Conservation (phyloP, 192 early-diverging fungal genomes). For the Allomyces arbusculus region DNA sequence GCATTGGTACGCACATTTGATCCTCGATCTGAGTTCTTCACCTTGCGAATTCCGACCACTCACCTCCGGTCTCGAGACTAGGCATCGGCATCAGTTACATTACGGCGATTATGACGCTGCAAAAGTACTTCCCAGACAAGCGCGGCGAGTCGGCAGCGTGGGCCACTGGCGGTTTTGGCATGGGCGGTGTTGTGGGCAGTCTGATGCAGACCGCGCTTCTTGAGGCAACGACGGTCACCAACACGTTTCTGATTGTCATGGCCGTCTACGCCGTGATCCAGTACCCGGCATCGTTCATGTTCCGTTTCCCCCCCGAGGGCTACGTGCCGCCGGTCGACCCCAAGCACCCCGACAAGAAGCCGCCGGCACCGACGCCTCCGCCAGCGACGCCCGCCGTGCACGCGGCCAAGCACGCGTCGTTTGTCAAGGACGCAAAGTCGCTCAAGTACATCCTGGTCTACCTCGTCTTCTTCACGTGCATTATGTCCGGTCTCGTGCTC, state of each 20-base stretch:
- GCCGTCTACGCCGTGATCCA: conserved; percentile 37
- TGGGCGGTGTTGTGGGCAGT: conserved; percentile 45
- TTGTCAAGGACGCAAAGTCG: conserved; percentile 22
- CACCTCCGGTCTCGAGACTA: too few species aligned
- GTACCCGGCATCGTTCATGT: conserved; percentile 33
- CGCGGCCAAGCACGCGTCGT: not conserved
- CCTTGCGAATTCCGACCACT: too few species aligned
- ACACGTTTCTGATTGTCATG: conserved; percentile 42
- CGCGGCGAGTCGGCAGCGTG: conserved; percentile 54
- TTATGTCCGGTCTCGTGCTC: conserved; percentile 36
- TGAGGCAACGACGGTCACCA: conserved; percentile 28
- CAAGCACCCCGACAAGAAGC: too few species aligned
- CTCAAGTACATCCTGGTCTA: conserved; percentile 42
- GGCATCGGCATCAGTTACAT: conserved; percentile 48
- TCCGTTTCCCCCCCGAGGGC: conserved; percentile 37
- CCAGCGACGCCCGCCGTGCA: too few species aligned
- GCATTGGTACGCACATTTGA: conserved; percentile 16
- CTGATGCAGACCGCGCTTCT: conserved; percentile 35
- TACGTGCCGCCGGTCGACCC: conserved; percentile 4
- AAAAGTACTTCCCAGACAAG: conserved; percentile 57
- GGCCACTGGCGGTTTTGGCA: conserved; percentile 59
- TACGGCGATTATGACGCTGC: conserved; percentile 48
- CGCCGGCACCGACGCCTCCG: too few species aligned
- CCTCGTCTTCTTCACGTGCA: conserved; percentile 34
- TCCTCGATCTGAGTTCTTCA: too few species aligned